Percentiles rank a stretch among this genome's conserved stretches.
Conservation (phyloP, 1,139 yeast species). For the Kodamaea fungicola region DNA sequence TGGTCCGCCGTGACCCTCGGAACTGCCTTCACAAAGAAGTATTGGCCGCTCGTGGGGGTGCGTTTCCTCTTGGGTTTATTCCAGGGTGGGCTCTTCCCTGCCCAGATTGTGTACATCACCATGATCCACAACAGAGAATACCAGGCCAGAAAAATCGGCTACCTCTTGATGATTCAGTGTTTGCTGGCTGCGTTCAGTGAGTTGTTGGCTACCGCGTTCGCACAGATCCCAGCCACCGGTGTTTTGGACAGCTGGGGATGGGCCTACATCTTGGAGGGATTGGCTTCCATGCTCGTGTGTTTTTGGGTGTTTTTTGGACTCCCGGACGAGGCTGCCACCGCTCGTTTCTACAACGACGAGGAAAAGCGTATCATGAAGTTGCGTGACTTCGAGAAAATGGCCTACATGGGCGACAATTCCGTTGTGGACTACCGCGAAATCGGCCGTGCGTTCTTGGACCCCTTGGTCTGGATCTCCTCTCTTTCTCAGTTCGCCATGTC, state of each 20-base stretch:
- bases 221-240: constrained; percentile 1
- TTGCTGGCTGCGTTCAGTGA: constrained; percentile 5
- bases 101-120: constrained; percentile 5
- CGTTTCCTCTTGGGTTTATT: constrained; percentile 5
- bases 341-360: constrained; percentile 3
- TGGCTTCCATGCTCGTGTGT: constrained; percentile 4
- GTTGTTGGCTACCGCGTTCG: constrained; percentile 3
- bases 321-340: constrained; percentile 5
- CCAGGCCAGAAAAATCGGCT: constrained; percentile 4
- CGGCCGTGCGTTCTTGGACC: constrained; percentile 1
- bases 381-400: constrained; percentile 5
- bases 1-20: constrained; percentile 4
- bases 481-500: constrained; percentile 3
- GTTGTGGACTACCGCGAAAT: constrained; percentile 1
- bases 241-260: constrained; percentile 3
- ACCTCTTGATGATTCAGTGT: constrained; percentile 4
- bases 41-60: constrained; percentile 3
- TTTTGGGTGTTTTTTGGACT: constrained; percentile 5
- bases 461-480: constrained; percentile 2
- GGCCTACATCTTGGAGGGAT: constrained; percentile 5
- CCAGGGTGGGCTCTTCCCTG: constrained; percentile 5
- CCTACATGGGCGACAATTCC: constrained; percentile 4
- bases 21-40: constrained; percentile 2
- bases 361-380: constrained; percentile 5
- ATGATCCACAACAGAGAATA: constrained; percentile 5